Conservation (phyloP, 2,329 filamentous ascomycete genomes). For the Fusarium sp. region DNA sequence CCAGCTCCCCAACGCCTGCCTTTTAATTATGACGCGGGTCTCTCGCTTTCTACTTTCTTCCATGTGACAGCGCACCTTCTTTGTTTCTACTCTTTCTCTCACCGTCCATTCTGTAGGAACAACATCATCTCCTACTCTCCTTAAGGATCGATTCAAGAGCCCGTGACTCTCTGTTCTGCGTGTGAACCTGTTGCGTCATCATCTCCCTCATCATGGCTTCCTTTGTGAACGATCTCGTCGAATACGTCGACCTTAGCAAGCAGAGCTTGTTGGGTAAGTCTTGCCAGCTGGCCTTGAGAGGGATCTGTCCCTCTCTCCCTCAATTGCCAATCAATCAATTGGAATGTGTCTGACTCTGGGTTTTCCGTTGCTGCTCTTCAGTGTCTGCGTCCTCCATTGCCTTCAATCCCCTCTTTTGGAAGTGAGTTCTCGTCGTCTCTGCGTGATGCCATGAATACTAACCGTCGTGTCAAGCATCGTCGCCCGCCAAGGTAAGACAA, state of each 20-base stretch:
- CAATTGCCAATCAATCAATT: conserved; percentile 2
- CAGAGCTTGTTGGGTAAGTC: conserved; percentile 73
- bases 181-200: conserved; percentile 32
- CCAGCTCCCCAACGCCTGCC: not conserved
- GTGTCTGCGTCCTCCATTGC: conserved; percentile 85
- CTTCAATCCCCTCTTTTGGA: conserved; percentile 99
- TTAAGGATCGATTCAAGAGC: not conserved
- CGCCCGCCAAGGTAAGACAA: conserved; percentile 77
- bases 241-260: conserved; percentile 77
- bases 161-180: conserved; percentile 18
- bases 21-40: conserved; percentile 31
- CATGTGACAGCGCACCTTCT: conserved; percentile 32
- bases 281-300: conserved; percentile 8
- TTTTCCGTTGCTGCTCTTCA: conserved; percentile 52
- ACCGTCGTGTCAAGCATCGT: conserved; percentile 73
- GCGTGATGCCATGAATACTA: conserved; percentile 43
- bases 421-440: conserved; percentile 70
- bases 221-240: conserved; percentile 60
- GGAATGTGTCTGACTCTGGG: conserved; percentile 24
- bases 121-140: not conserved
- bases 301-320: not conserved
- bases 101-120: conserved; percentile 5
- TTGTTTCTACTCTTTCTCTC: not conserved
- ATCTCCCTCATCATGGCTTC: conserved; percentile 53
- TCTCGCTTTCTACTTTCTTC: conserved; percentile 36